phyloP scores from a whole-genome alignment of 768 basidiomycete species.

The Panellus pusillus region DNA sequence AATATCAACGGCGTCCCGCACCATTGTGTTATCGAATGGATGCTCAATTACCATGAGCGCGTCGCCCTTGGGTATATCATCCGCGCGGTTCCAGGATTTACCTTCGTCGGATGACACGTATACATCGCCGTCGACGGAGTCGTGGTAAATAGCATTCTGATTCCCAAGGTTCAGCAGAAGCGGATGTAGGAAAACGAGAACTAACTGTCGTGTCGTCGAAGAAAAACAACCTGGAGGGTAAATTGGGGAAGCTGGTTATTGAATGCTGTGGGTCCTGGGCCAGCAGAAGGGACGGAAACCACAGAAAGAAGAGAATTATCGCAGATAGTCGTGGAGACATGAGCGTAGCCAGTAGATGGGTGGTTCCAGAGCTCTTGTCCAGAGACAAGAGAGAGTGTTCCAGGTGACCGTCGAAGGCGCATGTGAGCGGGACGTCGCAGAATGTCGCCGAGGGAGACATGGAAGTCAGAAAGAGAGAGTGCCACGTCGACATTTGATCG shows the following conservation, averaged over 20 bases:
- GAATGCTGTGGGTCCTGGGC: constrained; percentile 50
- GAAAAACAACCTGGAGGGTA: constrained; percentile 80
- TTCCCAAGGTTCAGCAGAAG: constrained; percentile 9
- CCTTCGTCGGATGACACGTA: constrained; percentile 87
- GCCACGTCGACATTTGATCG: no score
- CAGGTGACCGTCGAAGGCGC: no score
- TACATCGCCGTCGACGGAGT: constrained; percentile 64
- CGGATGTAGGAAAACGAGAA: constrained; percentile 13
- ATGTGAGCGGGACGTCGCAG: no score
- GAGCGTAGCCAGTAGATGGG: no score
- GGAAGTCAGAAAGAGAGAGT: no score
- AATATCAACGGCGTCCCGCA: constrained; percentile 34
- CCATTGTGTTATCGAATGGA: constrained; percentile 77
- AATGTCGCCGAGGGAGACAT: no score
- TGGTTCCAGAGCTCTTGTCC: no score
- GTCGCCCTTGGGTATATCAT: constrained; percentile 53
- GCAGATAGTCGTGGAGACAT: not conserved
- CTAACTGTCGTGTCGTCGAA: constrained; percentile 90
- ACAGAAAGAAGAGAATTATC: constrained; percentile 4
- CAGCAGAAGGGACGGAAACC: constrained; percentile 9
- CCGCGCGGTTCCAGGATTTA: constrained; percentile 55
- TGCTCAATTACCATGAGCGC: constrained; percentile 79
- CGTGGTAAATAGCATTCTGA: constrained; percentile 76
- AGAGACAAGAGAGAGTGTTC: no score
- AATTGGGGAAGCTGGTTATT: constrained; percentile 61